phyloP scores from a whole-genome alignment of 306 rosid genomes.

The Delonix regia region DNA sequence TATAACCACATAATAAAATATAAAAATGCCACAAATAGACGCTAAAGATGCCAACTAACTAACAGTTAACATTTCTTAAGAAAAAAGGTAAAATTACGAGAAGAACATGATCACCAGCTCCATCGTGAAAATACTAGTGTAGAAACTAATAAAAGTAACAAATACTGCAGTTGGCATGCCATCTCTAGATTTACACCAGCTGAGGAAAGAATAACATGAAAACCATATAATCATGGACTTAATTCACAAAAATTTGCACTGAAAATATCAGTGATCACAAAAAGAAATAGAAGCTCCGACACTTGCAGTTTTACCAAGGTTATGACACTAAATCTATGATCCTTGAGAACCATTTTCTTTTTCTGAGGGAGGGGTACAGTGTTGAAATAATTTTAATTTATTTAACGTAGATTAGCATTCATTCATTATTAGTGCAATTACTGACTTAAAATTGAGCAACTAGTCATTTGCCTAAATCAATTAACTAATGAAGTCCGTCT shows the following conservation, averaged over 20 bases:
- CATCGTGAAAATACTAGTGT: neutral
- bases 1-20: no score
- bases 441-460: no score
- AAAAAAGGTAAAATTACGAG: no score
- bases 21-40: no score
- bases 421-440: no score
- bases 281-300: neutral
- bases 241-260: neutral
- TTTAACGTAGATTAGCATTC: no score
- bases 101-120: no score
- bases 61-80: no score
- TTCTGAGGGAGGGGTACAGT: no score
- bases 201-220: neutral
- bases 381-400: no score
- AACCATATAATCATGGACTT: neutral
- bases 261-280: neutral
- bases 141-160: neutral
- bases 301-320: neutral
- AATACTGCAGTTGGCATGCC: neutral
- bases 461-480: no score
- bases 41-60: no score
- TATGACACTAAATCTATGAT: neutral
- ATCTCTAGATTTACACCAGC: neutral
- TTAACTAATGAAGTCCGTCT: slow-evolving; percentile 17
- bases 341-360: neutral